A percentile compares a stretch with the other conserved stretches of the same genome.
Evolutionary conservation across 768 basidiomycete species (phyloP).

Genomic region (Tubosaeta sp.): DNA sequence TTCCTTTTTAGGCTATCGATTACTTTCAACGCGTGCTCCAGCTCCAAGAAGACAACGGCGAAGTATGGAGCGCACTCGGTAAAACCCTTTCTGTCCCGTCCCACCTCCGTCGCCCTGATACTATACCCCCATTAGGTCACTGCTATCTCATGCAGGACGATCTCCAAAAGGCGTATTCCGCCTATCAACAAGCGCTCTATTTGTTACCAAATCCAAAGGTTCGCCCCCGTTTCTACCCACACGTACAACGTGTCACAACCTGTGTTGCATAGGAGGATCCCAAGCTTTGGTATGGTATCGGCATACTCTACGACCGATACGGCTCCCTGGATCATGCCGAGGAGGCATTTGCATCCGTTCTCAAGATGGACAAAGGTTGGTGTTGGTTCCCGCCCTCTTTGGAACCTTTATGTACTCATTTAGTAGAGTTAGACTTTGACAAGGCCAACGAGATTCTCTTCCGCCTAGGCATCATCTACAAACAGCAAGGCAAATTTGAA

Average conservation of each 20-base stretch:
- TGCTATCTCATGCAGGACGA: slow-evolving; percentile 99
- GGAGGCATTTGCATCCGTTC: slow-evolving; percentile 94
- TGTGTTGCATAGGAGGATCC: slow-evolving; percentile 72
- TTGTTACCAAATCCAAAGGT: slow-evolving; percentile 94
- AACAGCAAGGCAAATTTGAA: slow-evolving; percentile 93
- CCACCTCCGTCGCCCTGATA: slow-evolving; percentile 11
- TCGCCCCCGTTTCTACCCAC: slow-evolving; percentile 8
- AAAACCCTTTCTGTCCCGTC: slow-evolving; percentile 27
- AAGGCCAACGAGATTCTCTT: slow-evolving; percentile 99
- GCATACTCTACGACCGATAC: slow-evolving; percentile 97
- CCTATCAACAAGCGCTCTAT: slow-evolving; percentile 97
- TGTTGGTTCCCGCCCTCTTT: slow-evolving; percentile 2
- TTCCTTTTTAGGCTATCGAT: slow-evolving; percentile 75
- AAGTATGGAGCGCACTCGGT: slow-evolving; percentile 98
- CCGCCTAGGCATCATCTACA: slow-evolving; percentile 97
- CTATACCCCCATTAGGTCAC: slow-evolving; percentile 54
- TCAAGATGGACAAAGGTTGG: slow-evolving; percentile 94
- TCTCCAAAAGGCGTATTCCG: slow-evolving; percentile 96
- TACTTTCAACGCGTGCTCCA: slow-evolving; percentile 91
- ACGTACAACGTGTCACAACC: slow-evolving; percentile 7
- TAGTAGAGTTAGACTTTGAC: slow-evolving; percentile 72
- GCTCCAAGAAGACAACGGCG: slow-evolving; percentile 94
- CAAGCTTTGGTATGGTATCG: slow-evolving; percentile 99
- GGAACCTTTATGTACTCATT: slow-evolving; percentile 25
- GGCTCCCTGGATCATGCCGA: slow-evolving; percentile 98